Base-by-base conservation (phyloP, 2,329 filamentous ascomycete genomes). In the Aureobasidium leucospermi region DNA sequence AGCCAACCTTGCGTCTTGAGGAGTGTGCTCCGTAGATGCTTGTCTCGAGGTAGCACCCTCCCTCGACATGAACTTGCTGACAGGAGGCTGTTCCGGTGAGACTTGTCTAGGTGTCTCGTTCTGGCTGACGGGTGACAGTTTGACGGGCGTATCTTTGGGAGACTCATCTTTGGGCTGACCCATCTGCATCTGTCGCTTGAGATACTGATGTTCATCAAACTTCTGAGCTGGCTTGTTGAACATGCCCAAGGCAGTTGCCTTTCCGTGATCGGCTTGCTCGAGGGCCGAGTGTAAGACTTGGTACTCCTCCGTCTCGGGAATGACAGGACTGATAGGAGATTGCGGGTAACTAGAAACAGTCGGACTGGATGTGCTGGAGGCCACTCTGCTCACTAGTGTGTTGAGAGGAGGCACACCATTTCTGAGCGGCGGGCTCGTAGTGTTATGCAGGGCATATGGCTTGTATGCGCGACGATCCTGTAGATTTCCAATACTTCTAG, bases 151-250 rank as follows among this genome's bases (percentile, higher is more conserved):
- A 6, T 58, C 55, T 28, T 53, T 58, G 28, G 39, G 59, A 39
- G 55, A 48, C 19, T 58, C 53, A 4, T 32, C 48, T 23, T 64
- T 64, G 8, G 69, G 68, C 51, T 88, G 83, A 63, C 93, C 88
- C 70, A 96, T 83, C 70, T 91, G 88, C 49, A 89, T 76, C 68
- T 96, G 88, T 46, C 90, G 84, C 68, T 95, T 87, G 5, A 89
- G 83, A 67, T 90, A 96, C 67, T 90, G 88, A 19, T 87, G 84
- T 68, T 96, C 92, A 67, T 96, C 90, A 65, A 94, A 96, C 7
- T 85, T 82, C 53, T 87, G 83, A 1, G 78, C 75, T 1, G 91
- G 89, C 68, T 90, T 90, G 64, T 87, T 87, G 71, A 87, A 87
- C 0, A 84, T 76, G 32, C 85, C 84, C 73, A 85, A 78, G 0